Evolutionary conservation across 2,329 filamentous ascomycete species (phyloP).

Genomic region (Fusarium humuli): DNA sequence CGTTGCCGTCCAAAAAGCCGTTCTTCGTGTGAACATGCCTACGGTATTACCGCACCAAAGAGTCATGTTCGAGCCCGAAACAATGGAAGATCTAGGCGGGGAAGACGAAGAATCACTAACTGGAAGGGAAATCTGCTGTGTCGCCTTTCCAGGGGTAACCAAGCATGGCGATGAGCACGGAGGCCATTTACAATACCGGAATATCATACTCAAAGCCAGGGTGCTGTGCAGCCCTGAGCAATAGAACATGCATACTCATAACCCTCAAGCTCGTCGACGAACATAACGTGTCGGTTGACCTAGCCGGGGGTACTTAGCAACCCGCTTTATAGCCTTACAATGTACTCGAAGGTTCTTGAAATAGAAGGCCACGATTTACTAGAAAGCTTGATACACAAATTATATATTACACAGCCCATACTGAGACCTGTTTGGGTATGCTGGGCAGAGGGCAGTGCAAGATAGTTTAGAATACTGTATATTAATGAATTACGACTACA

Average conservation of each 20-base stretch:
- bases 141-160: conserved; percentile 72
- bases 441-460: background rate
- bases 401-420: background rate
- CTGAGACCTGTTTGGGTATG: background rate
- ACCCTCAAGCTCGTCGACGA: background rate
- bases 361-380: background rate
- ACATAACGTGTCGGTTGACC: background rate
- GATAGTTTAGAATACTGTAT: background rate
- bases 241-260: background rate
- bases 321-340: background rate
- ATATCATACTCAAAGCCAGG: conserved; percentile 74
- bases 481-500: conserved; percentile 22
- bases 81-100: conserved; percentile 75
- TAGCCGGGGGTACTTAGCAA: background rate
- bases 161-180: conserved; percentile 75
- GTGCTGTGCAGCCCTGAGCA: conserved; percentile 68
- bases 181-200: conserved; percentile 68
- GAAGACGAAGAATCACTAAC: conserved; percentile 68
- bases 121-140: conserved; percentile 67
- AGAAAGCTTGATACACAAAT: background rate
- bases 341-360: background rate
- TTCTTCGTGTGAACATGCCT: conserved; percentile 68
- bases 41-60: conserved; percentile 63
- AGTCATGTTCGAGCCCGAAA: conserved; percentile 66
- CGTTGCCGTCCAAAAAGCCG: conserved; percentile 69